Conservation (phyloP, 805 yeast genomes). For the Starmerella powellii region DNA sequence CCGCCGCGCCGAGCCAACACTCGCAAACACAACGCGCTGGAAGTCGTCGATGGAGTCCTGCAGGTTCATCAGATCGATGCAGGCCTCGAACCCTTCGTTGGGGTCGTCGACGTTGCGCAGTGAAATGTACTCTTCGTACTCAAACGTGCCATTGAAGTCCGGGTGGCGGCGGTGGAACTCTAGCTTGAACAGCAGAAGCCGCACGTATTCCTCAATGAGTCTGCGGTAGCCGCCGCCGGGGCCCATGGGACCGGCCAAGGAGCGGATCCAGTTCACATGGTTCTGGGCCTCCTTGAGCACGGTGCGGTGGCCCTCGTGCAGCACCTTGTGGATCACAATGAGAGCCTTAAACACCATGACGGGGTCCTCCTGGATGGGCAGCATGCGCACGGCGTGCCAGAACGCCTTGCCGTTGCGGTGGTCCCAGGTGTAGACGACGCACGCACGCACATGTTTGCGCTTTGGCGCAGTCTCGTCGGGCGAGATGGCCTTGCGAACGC, state of each 20-base stretch:
- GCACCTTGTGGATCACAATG: constrained; percentile 74
- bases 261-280: constrained; percentile 65
- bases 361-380: constrained; percentile 71
- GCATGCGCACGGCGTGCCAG: constrained; percentile 69
- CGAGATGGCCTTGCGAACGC: constrained; percentile 74
- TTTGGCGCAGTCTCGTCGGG: constrained; percentile 85
- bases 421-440: constrained; percentile 95
- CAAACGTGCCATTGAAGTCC: constrained; percentile 90
- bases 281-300: constrained; percentile 68
- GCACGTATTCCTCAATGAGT: constrained; percentile 65
- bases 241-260: constrained; percentile 41
- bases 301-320: constrained; percentile 96
- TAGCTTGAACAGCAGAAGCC: constrained; percentile 57
- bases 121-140: constrained; percentile 88
- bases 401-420: constrained; percentile 71
- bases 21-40: constrained; percentile 62
- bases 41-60: constrained; percentile 76
- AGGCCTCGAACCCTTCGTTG: constrained; percentile 86
- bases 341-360: constrained; percentile 76
- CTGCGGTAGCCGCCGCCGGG: constrained; percentile 41
- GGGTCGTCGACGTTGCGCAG: constrained; percentile 82
- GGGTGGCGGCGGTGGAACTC: constrained; percentile 73
- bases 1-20: constrained; percentile 40
- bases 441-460: constrained; percentile 88
- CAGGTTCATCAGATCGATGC: constrained; percentile 69